Conservation (phyloP, 164 flowering plant species). For the Nelumbo lutea region DNA sequence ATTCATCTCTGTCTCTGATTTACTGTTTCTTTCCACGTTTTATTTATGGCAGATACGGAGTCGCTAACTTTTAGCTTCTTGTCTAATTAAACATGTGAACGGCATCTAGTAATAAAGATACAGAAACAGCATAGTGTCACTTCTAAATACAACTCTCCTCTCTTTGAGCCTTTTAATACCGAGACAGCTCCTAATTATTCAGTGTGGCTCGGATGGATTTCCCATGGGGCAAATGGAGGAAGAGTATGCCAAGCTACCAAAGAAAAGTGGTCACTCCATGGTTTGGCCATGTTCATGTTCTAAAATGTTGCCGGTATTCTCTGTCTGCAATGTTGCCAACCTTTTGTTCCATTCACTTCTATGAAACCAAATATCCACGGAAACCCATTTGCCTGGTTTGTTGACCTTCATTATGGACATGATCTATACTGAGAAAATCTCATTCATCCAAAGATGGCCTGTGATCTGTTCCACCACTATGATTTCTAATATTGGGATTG, state of each 20-base stretch:
- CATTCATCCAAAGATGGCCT: slow-evolving; percentile 70
- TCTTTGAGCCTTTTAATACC: slow-evolving; percentile 58
- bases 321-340: slow-evolving; percentile 42
- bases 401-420: slow-evolving; percentile 59
- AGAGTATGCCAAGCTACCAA: slow-evolving; percentile 45
- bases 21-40: too few relatives aligned
- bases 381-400: slow-evolving; percentile 47
- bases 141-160: slow-evolving; percentile 46
- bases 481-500: slow-evolving; percentile 52
- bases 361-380: slow-evolving; percentile 6
- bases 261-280: slow-evolving; percentile 50
- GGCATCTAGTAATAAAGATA: slow-evolving; percentile 75
- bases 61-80: too few relatives aligned
- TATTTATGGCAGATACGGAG: too few relatives aligned
- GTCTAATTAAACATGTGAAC: slow-evolving; percentile 31
- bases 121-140: slow-evolving; percentile 53
- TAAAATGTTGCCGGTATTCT: slow-evolving; percentile 67
- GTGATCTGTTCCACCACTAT: slow-evolving; percentile 52
- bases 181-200: slow-evolving; percentile 55
- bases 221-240: slow-evolving; percentile 83
- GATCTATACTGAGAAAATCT: slow-evolving; percentile 68
- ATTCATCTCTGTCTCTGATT: too few relatives aligned
- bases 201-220: slow-evolving; percentile 60
- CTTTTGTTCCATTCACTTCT: slow-evolving; percentile 42
- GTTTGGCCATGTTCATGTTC: slow-evolving; percentile 44